Base-by-base conservation (phyloP, 1,139 yeast species). In the Geotrichum cucujoidarum region DNA sequence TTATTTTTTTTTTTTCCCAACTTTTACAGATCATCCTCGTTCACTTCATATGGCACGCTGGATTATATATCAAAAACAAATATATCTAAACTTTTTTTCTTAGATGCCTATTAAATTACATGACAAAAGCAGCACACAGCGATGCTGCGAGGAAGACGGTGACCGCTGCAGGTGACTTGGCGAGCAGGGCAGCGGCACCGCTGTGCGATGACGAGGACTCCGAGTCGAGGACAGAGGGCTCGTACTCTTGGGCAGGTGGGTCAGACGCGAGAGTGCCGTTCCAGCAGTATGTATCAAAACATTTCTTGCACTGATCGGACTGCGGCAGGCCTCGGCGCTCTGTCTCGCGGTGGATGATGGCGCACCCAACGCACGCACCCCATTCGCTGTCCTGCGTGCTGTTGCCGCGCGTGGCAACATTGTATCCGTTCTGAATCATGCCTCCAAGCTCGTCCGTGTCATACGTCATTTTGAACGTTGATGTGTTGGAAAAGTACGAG, bases 341-440 rank as follows among this genome's bases (percentile, higher is more conserved):
- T 62, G 83, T 83, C 49, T 83, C 80, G 65, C 97, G 80, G 66
- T 88, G 83, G 51, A 90, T 74, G 47, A 89, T 78, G 7, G 97
- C 97, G 73, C 97, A 89, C 1, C 90, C 87, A 46, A 89, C 77
- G 72, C 97, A 89, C 6, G 83, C 76, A 45, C 77, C 73, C 83
- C 89, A 89, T 48, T 83, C 83, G 1, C 71, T 65, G 60, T 85
- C 95, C 37, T 82, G 69, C 4, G 96, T 84, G 37, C 80, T 69
- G 63, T 88, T 88, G 57, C 76, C 74, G 63, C 88, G 78, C 1
- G 95, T 75, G 27, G 86, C 78, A 30, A 78, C 77, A 63, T 85
- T 94, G 63, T 83, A 87, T n/a, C 96, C 97, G 63, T 89, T 90
- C 59, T 75, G 70, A 54, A 89, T 78, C 70, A 88, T 74, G 1